Evolutionary conservation across 768 basidiomycete species (phyloP).

Genomic region (Rhizopogon vulgaris): DNA sequence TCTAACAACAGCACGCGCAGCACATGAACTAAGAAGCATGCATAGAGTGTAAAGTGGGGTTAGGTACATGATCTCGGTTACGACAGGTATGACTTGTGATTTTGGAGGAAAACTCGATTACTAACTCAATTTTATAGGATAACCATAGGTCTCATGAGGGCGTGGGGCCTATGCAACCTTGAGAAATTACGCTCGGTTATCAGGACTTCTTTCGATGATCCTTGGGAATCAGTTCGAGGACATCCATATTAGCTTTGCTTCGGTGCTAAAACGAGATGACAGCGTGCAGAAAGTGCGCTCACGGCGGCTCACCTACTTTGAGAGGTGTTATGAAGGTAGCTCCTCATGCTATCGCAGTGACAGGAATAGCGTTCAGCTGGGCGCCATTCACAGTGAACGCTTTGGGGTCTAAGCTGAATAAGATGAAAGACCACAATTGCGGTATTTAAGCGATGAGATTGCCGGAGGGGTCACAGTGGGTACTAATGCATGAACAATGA

Average conservation of each 20-base stretch:
- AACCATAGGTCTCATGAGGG: background rate
- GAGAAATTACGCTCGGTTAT: background rate
- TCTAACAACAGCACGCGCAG: background rate
- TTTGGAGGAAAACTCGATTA: background rate
- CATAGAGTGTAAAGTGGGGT: background rate
- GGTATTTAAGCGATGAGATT: too few relatives aligned
- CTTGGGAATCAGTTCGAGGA: background rate
- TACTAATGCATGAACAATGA: too few relatives aligned
- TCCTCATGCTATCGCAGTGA: background rate
- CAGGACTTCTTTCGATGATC: background rate
- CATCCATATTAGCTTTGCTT: slow-evolving; percentile 1
- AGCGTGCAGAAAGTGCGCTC: background rate
- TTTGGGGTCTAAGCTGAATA: too few relatives aligned
- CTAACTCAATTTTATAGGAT: background rate
- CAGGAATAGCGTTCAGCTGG: too few relatives aligned
- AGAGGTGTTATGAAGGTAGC: too few relatives aligned
- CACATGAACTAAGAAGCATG: background rate
- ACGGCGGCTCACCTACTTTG: background rate
- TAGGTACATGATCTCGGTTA: background rate
- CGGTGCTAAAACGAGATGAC: background rate
- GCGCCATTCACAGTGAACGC: too few relatives aligned
- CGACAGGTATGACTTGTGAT: background rate
- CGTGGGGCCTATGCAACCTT: background rate
- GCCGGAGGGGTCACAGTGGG: too few relatives aligned
- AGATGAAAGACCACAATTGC: too few relatives aligned